phyloP scores from a whole-genome alignment of 805 yeast genomes.

The Kuraishia molischiana region DNA sequence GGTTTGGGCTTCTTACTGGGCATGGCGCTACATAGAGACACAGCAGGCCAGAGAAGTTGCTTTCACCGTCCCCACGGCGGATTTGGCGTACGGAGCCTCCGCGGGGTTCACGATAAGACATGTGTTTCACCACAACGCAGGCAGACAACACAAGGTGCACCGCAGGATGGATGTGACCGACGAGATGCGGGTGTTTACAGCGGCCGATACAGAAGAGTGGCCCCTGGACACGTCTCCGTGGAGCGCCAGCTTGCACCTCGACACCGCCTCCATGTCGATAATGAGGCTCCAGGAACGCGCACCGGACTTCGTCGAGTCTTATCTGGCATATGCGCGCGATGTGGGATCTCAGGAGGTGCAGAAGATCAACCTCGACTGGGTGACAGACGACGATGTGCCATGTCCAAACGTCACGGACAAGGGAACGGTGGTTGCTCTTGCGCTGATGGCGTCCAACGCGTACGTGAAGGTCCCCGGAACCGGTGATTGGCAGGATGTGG shows the following conservation, averaged over 20 bases:
- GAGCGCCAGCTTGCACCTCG: neutral
- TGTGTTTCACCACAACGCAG: constrained; percentile 53
- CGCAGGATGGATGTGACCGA: constrained; percentile 41
- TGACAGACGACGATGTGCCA: constrained; percentile 32
- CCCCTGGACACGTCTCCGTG: constrained; percentile 9
- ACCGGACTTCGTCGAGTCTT: constrained; percentile 61
- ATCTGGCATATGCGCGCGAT: constrained; percentile 44
- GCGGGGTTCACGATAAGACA: constrained; percentile 36
- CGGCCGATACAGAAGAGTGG: too few species aligned
- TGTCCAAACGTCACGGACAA: constrained; percentile 74
- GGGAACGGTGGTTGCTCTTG: constrained; percentile 64
- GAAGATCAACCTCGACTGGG: constrained; percentile 54
- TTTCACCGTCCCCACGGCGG: too few species aligned
- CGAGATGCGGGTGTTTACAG: too few species aligned
- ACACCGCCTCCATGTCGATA: constrained; percentile 6
- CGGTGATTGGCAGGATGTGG: constrained; percentile 84
- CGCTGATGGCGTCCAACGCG: constrained; percentile 84
- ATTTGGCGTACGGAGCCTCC: too few species aligned
- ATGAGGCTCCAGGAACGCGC: constrained; percentile 33
- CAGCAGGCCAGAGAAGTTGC: too few species aligned
- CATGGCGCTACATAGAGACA: too few species aligned
- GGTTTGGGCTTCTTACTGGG: too few species aligned
- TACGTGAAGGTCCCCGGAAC: constrained; percentile 68
- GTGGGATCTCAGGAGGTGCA: constrained; percentile 26
- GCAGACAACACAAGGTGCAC: constrained; percentile 29